Percentiles rank a stretch among this genome's conserved stretches.
These are phyloP conservation scores for Melaleuca alternifolia DNA, from an alignment of 345 rosid genomes.

Conservation along the genomic window DNA sequence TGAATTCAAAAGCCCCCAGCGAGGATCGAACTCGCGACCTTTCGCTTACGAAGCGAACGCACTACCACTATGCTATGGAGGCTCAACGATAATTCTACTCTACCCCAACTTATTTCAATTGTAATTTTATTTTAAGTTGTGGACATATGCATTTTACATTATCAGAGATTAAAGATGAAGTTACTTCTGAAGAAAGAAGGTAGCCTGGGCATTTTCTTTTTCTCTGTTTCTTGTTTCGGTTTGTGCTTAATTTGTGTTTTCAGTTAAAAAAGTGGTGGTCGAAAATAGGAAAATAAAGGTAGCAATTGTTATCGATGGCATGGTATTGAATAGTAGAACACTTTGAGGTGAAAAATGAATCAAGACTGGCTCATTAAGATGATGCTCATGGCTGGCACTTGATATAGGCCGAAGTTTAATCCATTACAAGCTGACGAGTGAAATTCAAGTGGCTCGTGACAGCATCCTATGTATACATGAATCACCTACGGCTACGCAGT, in stretches of 20 bases:
- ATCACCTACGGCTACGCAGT: not conserved
- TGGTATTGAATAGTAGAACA: not conserved
- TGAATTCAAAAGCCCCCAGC: constrained; percentile 3
- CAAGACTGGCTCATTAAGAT: not conserved
- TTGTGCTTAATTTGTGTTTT: not conserved
- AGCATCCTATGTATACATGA: not conserved
- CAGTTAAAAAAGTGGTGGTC: not conserved
- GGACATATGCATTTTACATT: not conserved
- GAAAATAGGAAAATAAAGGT: not conserved
- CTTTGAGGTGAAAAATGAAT: not conserved
- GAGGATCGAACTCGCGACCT: constrained; percentile 99
- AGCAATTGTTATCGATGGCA: not conserved
- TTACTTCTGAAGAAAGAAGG: not conserved
- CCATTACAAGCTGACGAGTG: not conserved
- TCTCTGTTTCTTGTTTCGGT: not conserved
- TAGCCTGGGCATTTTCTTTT: not conserved
- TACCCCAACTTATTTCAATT: not conserved
- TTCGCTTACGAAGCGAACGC: constrained; percentile 99
- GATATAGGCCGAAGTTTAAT: not conserved
- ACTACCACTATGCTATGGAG: constrained; percentile 99
- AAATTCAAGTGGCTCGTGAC: not conserved
- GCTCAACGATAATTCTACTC: not conserved
- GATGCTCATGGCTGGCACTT: not conserved
- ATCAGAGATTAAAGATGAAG: not conserved
- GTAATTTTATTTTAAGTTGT: accelerated